phyloP scores from a whole-genome alignment of 1,139 yeast species.

The Chernovozyma sophiae-reginae region DNA sequence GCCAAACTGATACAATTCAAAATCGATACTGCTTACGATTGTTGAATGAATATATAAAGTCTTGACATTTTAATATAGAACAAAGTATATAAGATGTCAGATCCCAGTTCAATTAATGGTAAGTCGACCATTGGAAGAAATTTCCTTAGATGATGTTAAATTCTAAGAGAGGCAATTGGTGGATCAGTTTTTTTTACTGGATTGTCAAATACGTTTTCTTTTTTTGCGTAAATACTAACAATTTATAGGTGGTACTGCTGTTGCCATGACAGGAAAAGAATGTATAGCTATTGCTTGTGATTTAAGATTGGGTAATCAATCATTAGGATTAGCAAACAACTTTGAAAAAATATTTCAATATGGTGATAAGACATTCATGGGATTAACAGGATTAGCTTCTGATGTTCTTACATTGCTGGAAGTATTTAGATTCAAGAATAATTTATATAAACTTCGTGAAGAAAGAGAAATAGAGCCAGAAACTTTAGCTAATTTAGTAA shows the following conservation, averaged over 20 bases:
- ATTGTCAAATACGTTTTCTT: no score
- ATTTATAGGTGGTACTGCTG: conserved; percentile 79
- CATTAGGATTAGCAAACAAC: conserved; percentile 85
- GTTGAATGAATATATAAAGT: no score
- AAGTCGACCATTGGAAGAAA: conserved; percentile 11
- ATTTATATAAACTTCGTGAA: conserved; percentile 85
- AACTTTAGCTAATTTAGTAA: conserved; percentile 88
- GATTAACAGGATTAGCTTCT: conserved; percentile 91
- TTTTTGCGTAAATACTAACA: no score
- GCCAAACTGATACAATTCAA: neutral
- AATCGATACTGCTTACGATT: no score
- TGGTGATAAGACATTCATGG: conserved; percentile 78
- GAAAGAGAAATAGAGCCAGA: conserved; percentile 91
- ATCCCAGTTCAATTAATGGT: conserved; percentile 48
- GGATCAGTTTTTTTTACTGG: no score
- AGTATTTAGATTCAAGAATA: conserved; percentile 77
- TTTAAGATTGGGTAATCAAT: conserved; percentile 88
- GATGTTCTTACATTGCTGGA: conserved; percentile 88
- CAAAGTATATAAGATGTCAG: conserved; percentile 43
- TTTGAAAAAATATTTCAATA: conserved; percentile 88
- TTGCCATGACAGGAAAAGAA: conserved; percentile 98
- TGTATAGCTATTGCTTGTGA: conserved; percentile 98
- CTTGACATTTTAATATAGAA: no score
- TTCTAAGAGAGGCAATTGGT: no score
- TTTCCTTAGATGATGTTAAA: no score